These are phyloP conservation scores for Cubamyces sp. DNA, from an alignment of 768 basidiomycete species.

Conservation along the genomic window DNA sequence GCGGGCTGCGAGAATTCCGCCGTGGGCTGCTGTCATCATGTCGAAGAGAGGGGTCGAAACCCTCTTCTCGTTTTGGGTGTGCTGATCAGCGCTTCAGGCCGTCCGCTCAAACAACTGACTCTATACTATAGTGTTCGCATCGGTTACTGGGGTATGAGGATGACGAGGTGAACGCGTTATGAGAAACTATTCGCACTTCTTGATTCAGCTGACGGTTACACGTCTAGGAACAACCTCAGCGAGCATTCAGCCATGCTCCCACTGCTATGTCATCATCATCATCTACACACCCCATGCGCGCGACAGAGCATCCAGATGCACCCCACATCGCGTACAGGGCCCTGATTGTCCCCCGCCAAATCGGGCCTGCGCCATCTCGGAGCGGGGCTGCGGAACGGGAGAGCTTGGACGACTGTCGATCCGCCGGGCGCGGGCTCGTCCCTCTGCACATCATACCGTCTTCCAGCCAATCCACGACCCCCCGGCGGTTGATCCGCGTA, in stretches of 20 bases:
- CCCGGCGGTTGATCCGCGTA: neutral
- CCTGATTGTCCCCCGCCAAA: neutral
- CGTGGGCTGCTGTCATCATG: neutral
- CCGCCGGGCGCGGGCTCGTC: neutral
- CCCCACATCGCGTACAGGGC: neutral
- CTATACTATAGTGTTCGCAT: no score
- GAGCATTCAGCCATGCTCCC: neutral
- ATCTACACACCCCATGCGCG: neutral
- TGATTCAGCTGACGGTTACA: no score
- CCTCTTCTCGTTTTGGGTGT: neutral
- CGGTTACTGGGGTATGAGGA: no score
- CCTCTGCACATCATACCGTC: neutral
- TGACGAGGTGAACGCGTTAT: no score
- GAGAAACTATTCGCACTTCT: no score
- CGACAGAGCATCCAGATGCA: no score
- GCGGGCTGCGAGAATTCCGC: neutral
- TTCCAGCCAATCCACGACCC: no score
- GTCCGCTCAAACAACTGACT: no score
- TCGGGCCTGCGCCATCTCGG: neutral
- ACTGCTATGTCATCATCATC: neutral
- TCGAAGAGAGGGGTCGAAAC: neutral
- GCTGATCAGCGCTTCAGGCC: neutral
- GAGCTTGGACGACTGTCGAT: neutral
- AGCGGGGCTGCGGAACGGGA: slow-evolving; percentile 3
- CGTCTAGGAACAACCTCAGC: no score